Percentiles rank a stretch among this genome's conserved stretches.
Evolutionary conservation across 192 early-diverging fungal genomes (phyloP).

Genomic region (Backusella mclennaniae): DNA sequence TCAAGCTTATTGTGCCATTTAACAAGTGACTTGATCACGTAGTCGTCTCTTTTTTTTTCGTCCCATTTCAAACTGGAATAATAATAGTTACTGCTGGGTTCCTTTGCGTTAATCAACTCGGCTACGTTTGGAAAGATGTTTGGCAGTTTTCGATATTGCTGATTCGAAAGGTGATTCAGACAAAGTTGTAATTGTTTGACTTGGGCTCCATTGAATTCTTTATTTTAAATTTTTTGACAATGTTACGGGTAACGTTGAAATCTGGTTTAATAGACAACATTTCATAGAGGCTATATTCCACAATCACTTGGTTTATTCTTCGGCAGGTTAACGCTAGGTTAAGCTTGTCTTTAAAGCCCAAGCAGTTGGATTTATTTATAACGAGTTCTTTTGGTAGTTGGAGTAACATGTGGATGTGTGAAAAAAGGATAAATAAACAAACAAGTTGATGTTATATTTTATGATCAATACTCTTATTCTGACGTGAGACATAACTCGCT

Average conservation of each 20-base stretch:
- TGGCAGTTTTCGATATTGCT: neutral
- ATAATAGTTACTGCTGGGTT: no score
- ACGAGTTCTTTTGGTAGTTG: neutral
- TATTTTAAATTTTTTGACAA: neutral
- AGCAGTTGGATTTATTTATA: neutral
- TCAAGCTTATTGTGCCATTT: neutral
- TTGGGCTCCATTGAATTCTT: neutral
- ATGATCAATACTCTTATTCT: no score
- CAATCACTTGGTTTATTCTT: neutral
- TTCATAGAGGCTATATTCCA: neutral
- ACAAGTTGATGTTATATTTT: no score
- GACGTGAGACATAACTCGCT: no score
- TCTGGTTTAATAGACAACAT: neutral
- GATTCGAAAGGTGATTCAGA: neutral
- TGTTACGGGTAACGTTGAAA: neutral
- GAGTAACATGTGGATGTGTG: neutral
- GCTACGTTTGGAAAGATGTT: neutral
- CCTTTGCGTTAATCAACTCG: neutral
- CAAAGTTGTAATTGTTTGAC: neutral
- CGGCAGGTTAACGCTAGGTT: neutral
- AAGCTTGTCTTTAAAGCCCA: neutral
- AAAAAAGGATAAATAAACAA: neutral
- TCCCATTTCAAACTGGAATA: neutral
- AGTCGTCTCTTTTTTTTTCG: neutral
- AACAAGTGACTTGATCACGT: neutral